Percentiles rank a stretch among this genome's conserved stretches.
Conservation (phyloP, 257 asterid genomes). For the Cordia subcordata region DNA sequence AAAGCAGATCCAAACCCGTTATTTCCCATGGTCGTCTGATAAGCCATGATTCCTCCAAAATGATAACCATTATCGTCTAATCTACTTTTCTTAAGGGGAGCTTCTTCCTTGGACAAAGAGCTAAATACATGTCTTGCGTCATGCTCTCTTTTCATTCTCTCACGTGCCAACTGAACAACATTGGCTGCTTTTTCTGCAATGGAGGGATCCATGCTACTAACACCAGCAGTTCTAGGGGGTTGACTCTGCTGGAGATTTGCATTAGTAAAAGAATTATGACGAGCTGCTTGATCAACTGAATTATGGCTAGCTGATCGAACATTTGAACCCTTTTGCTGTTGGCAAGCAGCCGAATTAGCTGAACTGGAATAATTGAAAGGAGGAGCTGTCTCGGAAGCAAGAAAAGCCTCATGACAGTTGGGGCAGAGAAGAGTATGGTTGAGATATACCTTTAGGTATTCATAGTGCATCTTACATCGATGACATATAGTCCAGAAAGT, state of each 20-base stretch:
- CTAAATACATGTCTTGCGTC: slow-evolving; percentile 17
- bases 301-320: slow-evolving; percentile 13
- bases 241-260: not conserved
- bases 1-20: not conserved
- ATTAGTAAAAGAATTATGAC: not conserved
- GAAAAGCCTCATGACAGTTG: slow-evolving; percentile 40
- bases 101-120: slow-evolving; percentile 16
- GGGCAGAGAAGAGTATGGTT: slow-evolving; percentile 55
- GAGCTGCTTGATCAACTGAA: not conserved
- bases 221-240: not conserved
- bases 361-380: slow-evolving; percentile 27
- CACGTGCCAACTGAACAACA: slow-evolving; percentile 31
- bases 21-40: slow-evolving; percentile 20
- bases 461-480: slow-evolving; percentile 53
- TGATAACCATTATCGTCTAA: slow-evolving; percentile 30
- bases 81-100: slow-evolving; percentile 34
- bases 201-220: slow-evolving; percentile 33
- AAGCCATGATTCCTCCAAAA: slow-evolving; percentile 23
- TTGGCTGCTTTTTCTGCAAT: slow-evolving; percentile 16
- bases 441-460: slow-evolving; percentile 42
- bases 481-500: slow-evolving; percentile 63
- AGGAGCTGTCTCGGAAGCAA: slow-evolving; percentile 44
- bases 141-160: slow-evolving; percentile 53
- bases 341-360: slow-evolving; percentile 20
- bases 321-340: slow-evolving; percentile 16